These are phyloP conservation scores for Neohortaea acidophila DNA, from an alignment of 495 filamentous ascomycete species.

Conservation along the genomic window DNA sequence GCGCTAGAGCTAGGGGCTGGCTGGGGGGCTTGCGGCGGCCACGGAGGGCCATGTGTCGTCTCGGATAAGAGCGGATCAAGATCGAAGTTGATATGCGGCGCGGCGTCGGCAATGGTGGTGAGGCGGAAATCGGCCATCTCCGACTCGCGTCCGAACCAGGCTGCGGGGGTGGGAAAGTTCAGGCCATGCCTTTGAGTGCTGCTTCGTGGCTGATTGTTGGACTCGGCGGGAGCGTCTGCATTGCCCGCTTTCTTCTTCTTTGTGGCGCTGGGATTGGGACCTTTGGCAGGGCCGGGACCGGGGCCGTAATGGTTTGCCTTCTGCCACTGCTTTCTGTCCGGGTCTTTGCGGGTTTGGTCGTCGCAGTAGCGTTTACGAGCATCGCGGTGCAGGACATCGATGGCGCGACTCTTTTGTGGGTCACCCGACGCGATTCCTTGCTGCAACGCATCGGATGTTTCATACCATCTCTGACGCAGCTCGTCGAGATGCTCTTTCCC, in stretches of 20 bases:
- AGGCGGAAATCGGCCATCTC: not conserved
- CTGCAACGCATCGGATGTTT: slow-evolving; percentile 39
- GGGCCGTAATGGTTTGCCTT: slow-evolving; percentile 17
- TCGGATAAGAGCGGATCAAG: slow-evolving; percentile 38
- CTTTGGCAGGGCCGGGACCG: slow-evolving; percentile 19
- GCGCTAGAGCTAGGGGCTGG: slow-evolving; percentile 28
- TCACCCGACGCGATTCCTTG: slow-evolving; percentile 39
- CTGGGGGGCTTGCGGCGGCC: slow-evolving; percentile 35
- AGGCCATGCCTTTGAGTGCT: not conserved
- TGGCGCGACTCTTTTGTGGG: slow-evolving; percentile 38
- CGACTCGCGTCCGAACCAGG: not conserved
- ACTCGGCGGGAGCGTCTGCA: not conserved
- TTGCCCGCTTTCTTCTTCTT: not conserved
- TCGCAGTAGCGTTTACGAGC: slow-evolving; percentile 60
- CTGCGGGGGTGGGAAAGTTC: not conserved
- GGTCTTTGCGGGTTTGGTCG: slow-evolving; percentile 46
- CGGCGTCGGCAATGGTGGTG: slow-evolving; percentile 25
- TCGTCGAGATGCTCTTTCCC: slow-evolving; percentile 57
- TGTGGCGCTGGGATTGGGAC: not conserved
- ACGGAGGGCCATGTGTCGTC: slow-evolving; percentile 5
- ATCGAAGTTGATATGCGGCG: slow-evolving; percentile 34
- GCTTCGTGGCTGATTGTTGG: not conserved
- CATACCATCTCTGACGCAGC: slow-evolving; percentile 54
- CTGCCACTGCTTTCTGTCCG: slow-evolving; percentile 33
- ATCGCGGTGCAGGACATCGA: slow-evolving; percentile 57